These are phyloP conservation scores for Hyaloperonospora arabidopsidis DNA, from an alignment of 352 stramenopile genomes.

Conservation along the genomic window DNA sequence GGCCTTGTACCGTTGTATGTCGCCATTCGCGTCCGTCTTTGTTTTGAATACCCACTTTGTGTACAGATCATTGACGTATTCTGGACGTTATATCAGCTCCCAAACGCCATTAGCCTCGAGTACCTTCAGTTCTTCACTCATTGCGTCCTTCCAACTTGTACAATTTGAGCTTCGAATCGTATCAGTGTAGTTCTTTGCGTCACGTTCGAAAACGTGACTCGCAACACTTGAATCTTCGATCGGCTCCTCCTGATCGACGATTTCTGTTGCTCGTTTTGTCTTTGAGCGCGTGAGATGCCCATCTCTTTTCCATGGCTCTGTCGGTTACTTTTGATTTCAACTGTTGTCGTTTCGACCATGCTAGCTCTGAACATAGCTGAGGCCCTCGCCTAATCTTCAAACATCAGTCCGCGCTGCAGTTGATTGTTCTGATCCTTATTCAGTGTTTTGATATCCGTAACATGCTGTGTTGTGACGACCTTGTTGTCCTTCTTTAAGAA, in stretches of 20 bases:
- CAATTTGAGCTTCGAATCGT: background rate
- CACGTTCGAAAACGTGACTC: background rate
- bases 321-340: no score
- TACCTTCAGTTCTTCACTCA: no score
- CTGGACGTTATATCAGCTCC: no score
- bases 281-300: background rate
- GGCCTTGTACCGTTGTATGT: conserved; percentile 15
- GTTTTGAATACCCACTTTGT: conserved; percentile 29
- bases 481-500: background rate
- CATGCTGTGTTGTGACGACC: background rate
- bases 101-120: no score
- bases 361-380: no score
- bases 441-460: background rate
- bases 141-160: no score
- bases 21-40: conserved; percentile 11
- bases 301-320: no score
- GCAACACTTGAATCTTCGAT: background rate
- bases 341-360: no score
- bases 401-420: no score
- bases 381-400: no score
- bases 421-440: background rate
- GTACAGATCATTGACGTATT: conserved; percentile 3
- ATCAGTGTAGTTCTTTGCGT: background rate
- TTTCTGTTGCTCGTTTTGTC: background rate
- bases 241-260: background rate